Percentiles rank a stretch among this genome's conserved stretches.
These are phyloP conservation scores for Mallotus japonicus DNA, from an alignment of 441 rosid species.

Conservation along the genomic window DNA sequence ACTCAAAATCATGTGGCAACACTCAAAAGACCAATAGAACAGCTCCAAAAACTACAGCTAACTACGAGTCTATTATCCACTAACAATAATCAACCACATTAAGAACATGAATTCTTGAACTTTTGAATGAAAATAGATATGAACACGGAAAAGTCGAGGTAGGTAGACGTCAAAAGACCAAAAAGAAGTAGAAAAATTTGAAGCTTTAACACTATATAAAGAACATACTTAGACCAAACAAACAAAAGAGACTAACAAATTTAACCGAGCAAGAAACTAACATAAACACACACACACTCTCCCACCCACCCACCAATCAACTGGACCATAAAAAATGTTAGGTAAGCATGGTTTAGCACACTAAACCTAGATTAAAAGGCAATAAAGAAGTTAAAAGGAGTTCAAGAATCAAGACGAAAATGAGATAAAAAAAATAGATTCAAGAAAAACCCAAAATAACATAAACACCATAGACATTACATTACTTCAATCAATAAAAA, in stretches of 20 bases:
- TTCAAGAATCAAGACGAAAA: constrained; percentile 9
- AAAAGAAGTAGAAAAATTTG: not conserved
- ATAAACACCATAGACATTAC: not conserved
- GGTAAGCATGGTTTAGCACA: not conserved
- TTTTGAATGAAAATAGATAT: not conserved
- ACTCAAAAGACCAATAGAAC: constrained; percentile 8
- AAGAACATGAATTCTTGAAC: not conserved
- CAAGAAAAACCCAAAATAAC: not conserved
- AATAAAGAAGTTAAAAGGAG: not conserved
- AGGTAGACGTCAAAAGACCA: constrained; percentile 7
- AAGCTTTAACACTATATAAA: constrained; percentile 10
- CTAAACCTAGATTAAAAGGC: constrained; percentile 5
- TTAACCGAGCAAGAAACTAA: not conserved
- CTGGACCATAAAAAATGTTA: constrained; percentile 21
- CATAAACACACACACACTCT: not conserved
- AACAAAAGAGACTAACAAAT: not conserved
- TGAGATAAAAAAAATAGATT: not conserved
- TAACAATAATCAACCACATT: constrained; percentile 6
- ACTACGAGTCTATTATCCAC: not conserved
- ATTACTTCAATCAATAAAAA: not conserved
- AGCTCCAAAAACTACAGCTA: constrained; percentile 11
- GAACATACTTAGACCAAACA: constrained; percentile 9
- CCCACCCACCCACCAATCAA: constrained; percentile 24
- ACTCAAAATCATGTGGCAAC: constrained; percentile 13
- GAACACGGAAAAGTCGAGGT: not conserved